Evolutionary conservation across 139 green algal genomes (phyloP), one percentile per base, ranked within the genome.

Genomic region (Microglena sp.): DNA sequence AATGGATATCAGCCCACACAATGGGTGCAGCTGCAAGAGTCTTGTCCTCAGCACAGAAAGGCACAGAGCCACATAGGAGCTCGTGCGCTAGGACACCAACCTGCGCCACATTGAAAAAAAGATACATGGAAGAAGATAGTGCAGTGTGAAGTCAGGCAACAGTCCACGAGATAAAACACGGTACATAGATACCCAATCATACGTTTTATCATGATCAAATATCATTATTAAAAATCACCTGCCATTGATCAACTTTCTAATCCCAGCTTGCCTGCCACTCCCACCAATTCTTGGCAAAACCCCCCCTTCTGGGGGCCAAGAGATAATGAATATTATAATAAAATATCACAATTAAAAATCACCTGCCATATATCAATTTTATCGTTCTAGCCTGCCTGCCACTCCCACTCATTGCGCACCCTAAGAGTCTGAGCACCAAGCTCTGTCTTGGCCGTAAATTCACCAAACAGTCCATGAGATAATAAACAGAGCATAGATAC

Each of bases 321-420:
- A n/a, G n/a, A n/a, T n/a, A n/a, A 64, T 21, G 15, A 24, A 40
- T 30, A 43, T 15, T 11, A 29, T 22, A 5, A 46, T 34, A 60
- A n/a, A 15, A 24, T 18, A 53, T 18, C 18, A 24, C 43, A 24
- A 24, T 53, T 18, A 24, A 45, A 28, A 2, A 22, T 5, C 64
- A 77, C 70, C 71, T 74, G 65, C 79, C 79, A 86, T 15, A 83
- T 60, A 68, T 86, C 79, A 2, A 86, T 76, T 57, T 82, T 81
- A 56, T 83, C 75, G 55, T 79, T 50, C 32, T 86, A 86, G 27
- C 64, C 46, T 1, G 74, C 58, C 60, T 68, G 63, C 67, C 70
- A 68, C 57, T 78, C 73, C 71, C 71, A 77, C 4, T 59, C 50
- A n/a, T 77, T 77, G 40, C 45, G 45, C 24, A 54, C 53, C n/a